Evolutionary conservation across 495 filamentous ascomycete genomes (phyloP).

Genomic region (Penicillium pancosmium): DNA sequence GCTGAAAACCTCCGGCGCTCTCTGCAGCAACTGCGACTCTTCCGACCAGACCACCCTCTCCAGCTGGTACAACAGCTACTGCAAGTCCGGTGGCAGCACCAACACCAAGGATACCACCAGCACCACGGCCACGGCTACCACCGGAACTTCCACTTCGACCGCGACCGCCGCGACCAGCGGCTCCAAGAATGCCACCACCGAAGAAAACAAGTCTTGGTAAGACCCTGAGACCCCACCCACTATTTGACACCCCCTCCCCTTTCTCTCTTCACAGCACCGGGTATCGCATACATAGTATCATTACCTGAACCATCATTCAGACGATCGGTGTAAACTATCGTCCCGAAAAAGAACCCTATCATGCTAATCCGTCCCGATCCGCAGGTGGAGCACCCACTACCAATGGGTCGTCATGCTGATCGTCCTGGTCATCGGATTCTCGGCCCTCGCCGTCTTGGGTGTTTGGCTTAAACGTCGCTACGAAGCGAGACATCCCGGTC

Average conservation of each 20-base stretch:
- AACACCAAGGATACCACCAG: constrained; percentile 10
- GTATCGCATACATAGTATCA: no score
- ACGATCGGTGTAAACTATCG: no score
- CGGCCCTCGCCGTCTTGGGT: constrained; percentile 35
- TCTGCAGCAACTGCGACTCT: constrained; percentile 35
- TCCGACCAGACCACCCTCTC: constrained; percentile 44
- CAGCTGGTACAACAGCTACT: constrained; percentile 53
- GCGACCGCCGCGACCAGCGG: constrained; percentile 10
- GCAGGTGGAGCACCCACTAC: constrained; percentile 55
- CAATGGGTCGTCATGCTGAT: constrained; percentile 59
- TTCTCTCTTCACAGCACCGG: no score
- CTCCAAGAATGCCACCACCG: constrained; percentile 5
- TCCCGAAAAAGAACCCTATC: not conserved
- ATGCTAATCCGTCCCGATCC: constrained; percentile 1
- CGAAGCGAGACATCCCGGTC: constrained; percentile 44
- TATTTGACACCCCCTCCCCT: not conserved
- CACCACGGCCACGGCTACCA: constrained; percentile 17
- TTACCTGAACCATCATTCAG: no score
- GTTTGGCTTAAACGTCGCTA: constrained; percentile 53
- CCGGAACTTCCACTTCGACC: constrained; percentile 14
- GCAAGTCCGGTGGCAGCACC: constrained; percentile 30
- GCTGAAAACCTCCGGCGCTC: constrained; percentile 42
- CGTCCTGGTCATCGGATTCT: constrained; percentile 51
- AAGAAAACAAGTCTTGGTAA: constrained; percentile 31
- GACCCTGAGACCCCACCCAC: constrained; percentile 5